Evolutionary conservation across 2,329 filamentous ascomycete genomes (phyloP), one percentile per base, ranked within the genome.

Genomic region (Cercospora sp.): DNA sequence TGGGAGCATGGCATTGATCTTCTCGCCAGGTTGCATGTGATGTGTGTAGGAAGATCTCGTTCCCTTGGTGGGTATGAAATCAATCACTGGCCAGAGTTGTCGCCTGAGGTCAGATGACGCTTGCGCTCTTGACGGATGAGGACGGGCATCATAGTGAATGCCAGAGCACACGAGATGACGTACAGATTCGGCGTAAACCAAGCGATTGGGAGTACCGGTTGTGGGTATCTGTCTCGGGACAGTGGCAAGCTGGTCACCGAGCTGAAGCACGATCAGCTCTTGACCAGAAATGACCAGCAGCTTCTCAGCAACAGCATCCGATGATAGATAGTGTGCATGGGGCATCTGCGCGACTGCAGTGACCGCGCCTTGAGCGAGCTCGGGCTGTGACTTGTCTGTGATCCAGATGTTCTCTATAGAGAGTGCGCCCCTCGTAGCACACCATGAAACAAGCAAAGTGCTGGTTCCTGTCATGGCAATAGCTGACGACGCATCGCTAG

Each of bases 1-100:
- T 69, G 91, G 88, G 1, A 85, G 78, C 7, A 93, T 77, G 1
- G 86, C 83, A 53, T 87, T 82, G 1, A 93, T 85, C 45, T 83
- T 83, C 70, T 91, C 88, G 0, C 85, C 85, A 0, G 79, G 70
- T 55, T 86, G 83, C 16, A 93, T 80, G 3, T 85, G 70, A 63
- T 74, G 71, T 1, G 65, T 65, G 53, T 65, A 75, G 16, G 70
- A 61, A 10, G 61, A 18, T 8, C 53, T 26, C 4, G 13, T 66
- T 18, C 57, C 64, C 55, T 72, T 71, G 8, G 62, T 51, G n/a
- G 77, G 71, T 9, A 78, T 85, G 16, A 82, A 83, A 32, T 89
- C 85, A 66, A 85, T 74, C 1, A 73, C 71, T n/a, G 81, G 80
- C 51, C 77, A 77, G 13, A 83, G 70, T 32, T 77, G 73, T 21